phyloP scores from a whole-genome alignment of 176 grass and related monocot genomes.

The Carex cristatella region DNA sequence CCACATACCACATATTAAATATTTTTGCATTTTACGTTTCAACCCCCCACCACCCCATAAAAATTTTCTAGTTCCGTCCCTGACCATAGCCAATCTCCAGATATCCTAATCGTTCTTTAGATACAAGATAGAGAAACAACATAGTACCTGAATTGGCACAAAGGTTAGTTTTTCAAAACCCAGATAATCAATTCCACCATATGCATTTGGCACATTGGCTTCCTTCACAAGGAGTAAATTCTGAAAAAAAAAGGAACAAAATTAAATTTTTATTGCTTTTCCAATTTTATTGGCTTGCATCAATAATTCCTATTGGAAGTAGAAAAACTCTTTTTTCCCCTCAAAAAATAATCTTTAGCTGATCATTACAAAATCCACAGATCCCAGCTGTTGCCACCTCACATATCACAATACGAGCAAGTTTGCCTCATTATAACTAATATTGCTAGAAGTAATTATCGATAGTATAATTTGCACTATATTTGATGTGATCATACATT shows the following conservation, averaged over 20 bases:
- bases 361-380: background rate
- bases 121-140: constrained; percentile 8
- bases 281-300: constrained; percentile 3
- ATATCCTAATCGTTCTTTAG: background rate
- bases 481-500: background rate
- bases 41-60: too few relatives aligned
- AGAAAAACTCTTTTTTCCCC: background rate
- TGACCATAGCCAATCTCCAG: background rate
- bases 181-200: constrained; percentile 70
- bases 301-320: background rate
- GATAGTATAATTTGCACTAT: background rate
- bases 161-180: constrained; percentile 96
- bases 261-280: constrained; percentile 1
- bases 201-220: constrained; percentile 65
- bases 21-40: too few relatives aligned
- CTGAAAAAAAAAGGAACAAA: constrained; percentile 37
- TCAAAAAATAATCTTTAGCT: background rate
- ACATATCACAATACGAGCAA: background rate
- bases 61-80: too few relatives aligned
- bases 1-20: too few relatives aligned
- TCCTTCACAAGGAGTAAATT: constrained; percentile 87
- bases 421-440: background rate
- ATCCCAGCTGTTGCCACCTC: background rate
- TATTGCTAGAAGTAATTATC: background rate
- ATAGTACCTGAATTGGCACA: constrained; percentile 90